Conservation (phyloP, 345 rosid species). For the Euphorbia tirucalli region DNA sequence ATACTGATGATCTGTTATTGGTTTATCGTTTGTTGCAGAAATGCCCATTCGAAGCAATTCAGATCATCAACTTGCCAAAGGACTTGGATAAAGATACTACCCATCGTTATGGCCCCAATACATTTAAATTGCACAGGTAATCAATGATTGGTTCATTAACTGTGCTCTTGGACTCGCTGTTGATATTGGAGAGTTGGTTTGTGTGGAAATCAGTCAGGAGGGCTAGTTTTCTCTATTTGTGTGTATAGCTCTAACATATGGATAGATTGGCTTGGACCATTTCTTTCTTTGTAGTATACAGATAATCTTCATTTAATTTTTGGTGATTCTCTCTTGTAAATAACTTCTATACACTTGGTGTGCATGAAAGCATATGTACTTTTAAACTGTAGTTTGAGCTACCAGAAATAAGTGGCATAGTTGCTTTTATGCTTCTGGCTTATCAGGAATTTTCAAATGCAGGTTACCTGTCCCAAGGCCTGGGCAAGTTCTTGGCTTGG, state of each 20-base stretch:
- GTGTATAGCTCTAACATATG: not conserved
- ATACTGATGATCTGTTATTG: not conserved
- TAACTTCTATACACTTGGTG: not conserved
- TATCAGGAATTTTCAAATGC: slow-evolving; percentile 21
- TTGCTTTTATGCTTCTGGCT: slow-evolving; percentile 24
- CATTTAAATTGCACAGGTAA: slow-evolving; percentile 91
- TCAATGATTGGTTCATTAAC: slow-evolving; percentile 5
- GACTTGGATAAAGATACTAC: slow-evolving; percentile 93
- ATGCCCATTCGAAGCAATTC: slow-evolving; percentile 98
- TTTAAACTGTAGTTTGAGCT: not conserved
- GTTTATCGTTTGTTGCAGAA: slow-evolving; percentile 43
- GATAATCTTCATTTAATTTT: not conserved
- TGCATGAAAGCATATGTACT: not conserved
- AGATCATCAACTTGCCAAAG: slow-evolving; percentile 93
- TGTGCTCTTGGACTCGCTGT: not conserved
- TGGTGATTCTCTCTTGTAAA: not conserved
- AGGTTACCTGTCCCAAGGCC: slow-evolving; percentile 99
- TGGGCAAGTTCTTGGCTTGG: slow-evolving; percentile 98
- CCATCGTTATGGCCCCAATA: slow-evolving; percentile 94
- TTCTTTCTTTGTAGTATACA: not conserved
- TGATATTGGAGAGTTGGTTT: not conserved
- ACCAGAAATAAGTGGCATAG: not conserved
- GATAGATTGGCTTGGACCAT: no score
- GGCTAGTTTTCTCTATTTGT: not conserved
- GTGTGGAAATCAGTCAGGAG: not conserved